These are phyloP conservation scores for Cordyceps tenuipes DNA, from an alignment of 2,329 filamentous ascomycete species.

Conservation along the genomic window DNA sequence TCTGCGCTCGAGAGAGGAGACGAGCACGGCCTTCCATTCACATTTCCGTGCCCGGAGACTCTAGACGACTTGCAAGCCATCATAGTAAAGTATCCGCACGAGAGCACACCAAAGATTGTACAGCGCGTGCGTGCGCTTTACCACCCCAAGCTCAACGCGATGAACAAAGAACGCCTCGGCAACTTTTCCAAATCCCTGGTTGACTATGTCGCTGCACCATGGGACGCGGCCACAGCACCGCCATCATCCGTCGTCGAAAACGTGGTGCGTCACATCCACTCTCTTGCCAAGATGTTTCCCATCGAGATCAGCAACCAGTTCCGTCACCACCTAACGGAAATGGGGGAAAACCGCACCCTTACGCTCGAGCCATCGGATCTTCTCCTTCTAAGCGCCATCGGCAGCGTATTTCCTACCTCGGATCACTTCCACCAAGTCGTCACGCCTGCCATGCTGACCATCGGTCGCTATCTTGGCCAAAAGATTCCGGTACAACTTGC, in stretches of 20 bases:
- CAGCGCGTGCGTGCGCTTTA: conserved; percentile 89
- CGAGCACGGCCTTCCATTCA: conserved; percentile 62
- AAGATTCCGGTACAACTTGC: conserved; percentile 56
- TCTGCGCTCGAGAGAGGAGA: conserved; percentile 31
- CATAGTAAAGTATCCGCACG: conserved; percentile 49
- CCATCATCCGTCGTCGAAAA: conserved; percentile 66
- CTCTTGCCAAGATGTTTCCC: conserved; percentile 78
- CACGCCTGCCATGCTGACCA: conserved; percentile 80
- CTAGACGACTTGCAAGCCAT: conserved; percentile 67
- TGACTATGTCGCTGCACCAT: conserved; percentile 48
- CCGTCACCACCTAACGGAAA: conserved; percentile 59
- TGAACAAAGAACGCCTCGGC: conserved; percentile 76
- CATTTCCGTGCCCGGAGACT: conserved; percentile 74
- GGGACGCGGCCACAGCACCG: conserved; percentile 34
- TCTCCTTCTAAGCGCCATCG: conserved; percentile 72
- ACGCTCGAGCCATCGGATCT: conserved; percentile 61
- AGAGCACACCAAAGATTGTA: conserved; percentile 68
- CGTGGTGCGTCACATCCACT: conserved; percentile 84
- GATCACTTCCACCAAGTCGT: conserved; percentile 96
- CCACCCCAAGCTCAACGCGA: conserved; percentile 74
- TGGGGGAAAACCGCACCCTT: conserved; percentile 40
- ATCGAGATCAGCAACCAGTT: conserved; percentile 71
- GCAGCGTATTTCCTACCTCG: conserved; percentile 83
- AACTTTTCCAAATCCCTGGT: conserved; percentile 60
- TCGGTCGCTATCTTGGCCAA: conserved; percentile 75